Percentiles rank a stretch among this genome's conserved stretches.
phyloP scores from a whole-genome alignment of 169 alveolate genomes.

The Cryptosporidium parvum region DNA sequence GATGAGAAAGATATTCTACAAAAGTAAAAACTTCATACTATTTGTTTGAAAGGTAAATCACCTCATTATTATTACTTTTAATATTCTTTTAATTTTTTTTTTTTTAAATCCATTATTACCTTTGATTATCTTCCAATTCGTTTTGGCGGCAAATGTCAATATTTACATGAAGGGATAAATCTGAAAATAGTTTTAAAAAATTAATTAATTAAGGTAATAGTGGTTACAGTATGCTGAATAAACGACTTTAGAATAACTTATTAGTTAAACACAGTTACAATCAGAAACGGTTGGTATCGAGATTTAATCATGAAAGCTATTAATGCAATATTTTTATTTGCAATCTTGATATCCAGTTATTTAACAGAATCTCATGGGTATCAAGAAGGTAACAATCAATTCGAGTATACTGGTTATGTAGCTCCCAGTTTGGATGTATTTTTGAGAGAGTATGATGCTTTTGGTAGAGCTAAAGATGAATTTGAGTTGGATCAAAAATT shows the following conservation, averaged over 20 bases:
- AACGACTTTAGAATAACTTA: background rate
- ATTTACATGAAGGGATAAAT: conserved; percentile 15
- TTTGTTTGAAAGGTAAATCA: no score
- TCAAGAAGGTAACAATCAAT: background rate
- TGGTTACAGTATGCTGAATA: background rate
- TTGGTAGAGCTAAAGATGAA: background rate
- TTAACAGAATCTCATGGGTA: background rate
- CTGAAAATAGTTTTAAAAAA: conserved; percentile 16
- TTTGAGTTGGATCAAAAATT: conserved; percentile 46
- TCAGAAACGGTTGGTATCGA: background rate
- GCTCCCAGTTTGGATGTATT: conserved; percentile 15
- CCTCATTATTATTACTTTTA: no score
- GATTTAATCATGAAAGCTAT: background rate
- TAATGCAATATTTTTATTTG: background rate
- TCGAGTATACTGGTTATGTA: background rate
- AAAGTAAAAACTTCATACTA: background rate
- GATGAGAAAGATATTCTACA: no score
- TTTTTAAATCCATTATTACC: background rate
- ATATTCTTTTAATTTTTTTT: background rate
- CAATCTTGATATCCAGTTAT: background rate
- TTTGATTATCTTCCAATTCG: background rate
- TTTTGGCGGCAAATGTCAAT: conserved; percentile 3
- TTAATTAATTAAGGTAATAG: background rate
- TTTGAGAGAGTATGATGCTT: background rate
- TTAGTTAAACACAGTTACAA: background rate